Evolutionary conservation across 805 yeast genomes (phyloP).

Genomic region (Priceomyces melissophilus): DNA sequence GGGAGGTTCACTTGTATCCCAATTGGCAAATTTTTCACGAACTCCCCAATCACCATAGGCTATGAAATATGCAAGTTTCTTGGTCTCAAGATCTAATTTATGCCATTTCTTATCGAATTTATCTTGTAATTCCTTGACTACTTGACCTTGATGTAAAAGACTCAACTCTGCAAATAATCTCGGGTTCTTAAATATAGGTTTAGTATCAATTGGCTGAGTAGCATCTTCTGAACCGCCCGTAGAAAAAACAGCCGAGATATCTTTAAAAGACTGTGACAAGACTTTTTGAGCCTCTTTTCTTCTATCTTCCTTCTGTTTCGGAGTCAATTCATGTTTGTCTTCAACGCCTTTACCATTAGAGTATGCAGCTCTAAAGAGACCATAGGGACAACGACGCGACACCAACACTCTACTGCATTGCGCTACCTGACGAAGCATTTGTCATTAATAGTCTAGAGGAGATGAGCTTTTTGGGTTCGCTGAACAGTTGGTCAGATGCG

Average conservation of each 20-base stretch:
- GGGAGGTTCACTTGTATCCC: constrained; percentile 45
- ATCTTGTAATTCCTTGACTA: constrained; percentile 47
- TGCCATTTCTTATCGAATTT: constrained; percentile 57
- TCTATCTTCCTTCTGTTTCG: constrained; percentile 1
- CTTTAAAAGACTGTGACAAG: constrained; percentile 39
- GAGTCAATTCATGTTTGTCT: constrained; percentile 10
- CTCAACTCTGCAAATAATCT: constrained; percentile 26
- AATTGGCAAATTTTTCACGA: constrained; percentile 51
- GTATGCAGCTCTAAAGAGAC: not conserved
- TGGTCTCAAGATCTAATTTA: constrained; percentile 44
- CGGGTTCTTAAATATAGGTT: constrained; percentile 40
- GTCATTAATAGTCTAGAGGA: not conserved
- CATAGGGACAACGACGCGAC: not conserved
- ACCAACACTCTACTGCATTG: no score
- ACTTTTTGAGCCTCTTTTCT: constrained; percentile 34
- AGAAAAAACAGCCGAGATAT: constrained; percentile 32
- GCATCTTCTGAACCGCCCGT: constrained; percentile 35
- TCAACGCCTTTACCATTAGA: constrained; percentile 4
- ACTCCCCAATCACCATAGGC: constrained; percentile 73
- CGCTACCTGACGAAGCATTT: not conserved
- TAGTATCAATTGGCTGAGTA: constrained; percentile 46
- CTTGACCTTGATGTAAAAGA: constrained; percentile 56
- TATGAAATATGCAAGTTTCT: constrained; percentile 56
- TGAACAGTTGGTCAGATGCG: not conserved
- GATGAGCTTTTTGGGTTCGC: not conserved